phyloP scores from a whole-genome alignment of 768 basidiomycete species.

The Rhizopogon roseolus region DNA sequence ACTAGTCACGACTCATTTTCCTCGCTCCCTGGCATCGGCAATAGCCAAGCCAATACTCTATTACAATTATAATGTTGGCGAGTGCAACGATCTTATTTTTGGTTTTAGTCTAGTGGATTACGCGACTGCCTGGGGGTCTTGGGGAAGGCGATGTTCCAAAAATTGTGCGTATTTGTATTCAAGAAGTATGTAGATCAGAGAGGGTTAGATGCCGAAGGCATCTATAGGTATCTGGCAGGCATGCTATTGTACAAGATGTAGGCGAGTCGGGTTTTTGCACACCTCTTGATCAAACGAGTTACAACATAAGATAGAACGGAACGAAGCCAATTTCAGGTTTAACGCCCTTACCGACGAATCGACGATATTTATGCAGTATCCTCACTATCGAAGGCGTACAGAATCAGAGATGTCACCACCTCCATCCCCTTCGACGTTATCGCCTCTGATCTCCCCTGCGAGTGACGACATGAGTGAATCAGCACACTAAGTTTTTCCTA shows the following conservation, averaged over 20 bases:
- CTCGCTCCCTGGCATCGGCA: conserved; percentile 56
- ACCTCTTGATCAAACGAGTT: conserved; percentile 39
- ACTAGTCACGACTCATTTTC: conserved; percentile 49
- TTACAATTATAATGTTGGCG: conserved; percentile 74
- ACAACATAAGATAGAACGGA: conserved; percentile 81
- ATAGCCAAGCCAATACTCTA: conserved; percentile 73
- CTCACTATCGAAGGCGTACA: conserved; percentile 70
- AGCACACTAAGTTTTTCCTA: neutral
- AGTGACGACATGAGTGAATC: neutral
- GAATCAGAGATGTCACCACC: conserved; percentile 14
- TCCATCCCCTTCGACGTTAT: conserved; percentile 13
- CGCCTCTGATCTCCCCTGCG: neutral
- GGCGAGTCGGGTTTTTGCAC: conserved; percentile 11
- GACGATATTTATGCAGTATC: conserved; percentile 81
- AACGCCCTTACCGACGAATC: conserved; percentile 61
- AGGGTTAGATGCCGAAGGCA: conserved; percentile 74
- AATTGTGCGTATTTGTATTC: conserved; percentile 75
- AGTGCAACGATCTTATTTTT: conserved; percentile 85
- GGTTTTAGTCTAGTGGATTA: conserved; percentile 87
- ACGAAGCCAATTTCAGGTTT: conserved; percentile 74
- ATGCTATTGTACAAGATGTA: conserved; percentile 81
- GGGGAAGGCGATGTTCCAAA: conserved; percentile 73
- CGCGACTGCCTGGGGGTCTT: conserved; percentile 74
- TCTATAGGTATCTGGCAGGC: conserved; percentile 83
- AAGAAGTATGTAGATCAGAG: conserved; percentile 79